Evolutionary conservation across 768 basidiomycete genomes (phyloP).

Genomic region (Flagelloscypha sp.): DNA sequence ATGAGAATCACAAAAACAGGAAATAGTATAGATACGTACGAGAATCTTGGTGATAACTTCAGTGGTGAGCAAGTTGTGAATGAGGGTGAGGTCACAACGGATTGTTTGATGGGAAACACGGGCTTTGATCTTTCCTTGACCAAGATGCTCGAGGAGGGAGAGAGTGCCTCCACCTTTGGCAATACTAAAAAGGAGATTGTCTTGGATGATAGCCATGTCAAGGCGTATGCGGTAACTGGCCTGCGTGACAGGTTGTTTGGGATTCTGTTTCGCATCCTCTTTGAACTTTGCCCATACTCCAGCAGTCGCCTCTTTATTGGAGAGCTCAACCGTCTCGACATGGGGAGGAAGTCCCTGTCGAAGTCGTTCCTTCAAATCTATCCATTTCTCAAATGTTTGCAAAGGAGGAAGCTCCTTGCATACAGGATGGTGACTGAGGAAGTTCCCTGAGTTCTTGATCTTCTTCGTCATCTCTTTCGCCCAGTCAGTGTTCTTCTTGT

Average conservation of each 20-base stretch:
- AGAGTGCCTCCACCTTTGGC: conserved; percentile 5
- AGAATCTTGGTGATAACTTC: conserved; percentile 1
- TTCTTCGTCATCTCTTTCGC: conserved; percentile 2
- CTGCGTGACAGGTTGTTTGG: conserved; percentile 5
- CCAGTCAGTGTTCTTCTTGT: too few species aligned
- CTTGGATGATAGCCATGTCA: conserved; percentile 6
- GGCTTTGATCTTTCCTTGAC: conserved; percentile 4
- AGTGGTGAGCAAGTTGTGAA: background rate
- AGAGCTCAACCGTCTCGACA: conserved; percentile 1
- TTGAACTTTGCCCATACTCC: conserved; percentile 4
- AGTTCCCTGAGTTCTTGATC: conserved; percentile 6
- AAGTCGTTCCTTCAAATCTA: background rate
- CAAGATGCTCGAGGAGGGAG: conserved; percentile 4
- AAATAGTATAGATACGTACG: background rate
- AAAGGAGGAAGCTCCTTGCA: conserved; percentile 2
- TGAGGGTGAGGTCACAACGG: conserved; percentile 1
- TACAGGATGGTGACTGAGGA: conserved; percentile 2
- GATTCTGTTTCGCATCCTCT: conserved; percentile 5
- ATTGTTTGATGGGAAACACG: conserved; percentile 8
- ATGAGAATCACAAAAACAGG: background rate
- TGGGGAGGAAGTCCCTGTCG: conserved; percentile 1
- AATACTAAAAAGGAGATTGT: conserved; percentile 7
- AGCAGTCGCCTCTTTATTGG: conserved; percentile 1
- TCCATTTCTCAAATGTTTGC: conserved; percentile 5
- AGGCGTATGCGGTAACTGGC: conserved; percentile 3